Conservation (phyloP, 345 rosid genomes). For the Gossypium sturtianum region DNA sequence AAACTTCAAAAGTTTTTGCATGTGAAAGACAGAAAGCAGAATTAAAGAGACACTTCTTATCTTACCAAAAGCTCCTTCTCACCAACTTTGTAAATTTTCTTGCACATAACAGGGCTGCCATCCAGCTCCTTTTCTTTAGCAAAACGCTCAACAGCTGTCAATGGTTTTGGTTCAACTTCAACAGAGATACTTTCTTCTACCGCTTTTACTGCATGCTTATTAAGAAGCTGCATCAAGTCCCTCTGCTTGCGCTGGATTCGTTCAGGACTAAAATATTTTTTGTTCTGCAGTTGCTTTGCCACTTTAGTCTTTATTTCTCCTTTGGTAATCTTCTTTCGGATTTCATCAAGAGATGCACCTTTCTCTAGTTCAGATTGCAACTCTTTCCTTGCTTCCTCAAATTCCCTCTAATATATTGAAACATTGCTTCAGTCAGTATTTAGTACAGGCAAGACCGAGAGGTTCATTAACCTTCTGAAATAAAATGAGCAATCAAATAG, state of each 20-base stretch:
- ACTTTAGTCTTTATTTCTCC: slow-evolving; percentile 43
- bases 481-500: not conserved
- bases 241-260: slow-evolving; percentile 74
- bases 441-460: not conserved
- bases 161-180: slow-evolving; percentile 50
- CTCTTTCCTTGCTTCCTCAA: slow-evolving; percentile 64
- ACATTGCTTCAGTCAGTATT: slow-evolving; percentile 10
- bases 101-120: slow-evolving; percentile 46
- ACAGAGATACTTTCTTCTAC: slow-evolving; percentile 26
- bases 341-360: slow-evolving; percentile 52
- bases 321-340: slow-evolving; percentile 44
- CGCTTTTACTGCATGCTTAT: slow-evolving; percentile 38
- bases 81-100: slow-evolving; percentile 64
- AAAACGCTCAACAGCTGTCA: slow-evolving; percentile 54
- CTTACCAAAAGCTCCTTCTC: slow-evolving; percentile 76
- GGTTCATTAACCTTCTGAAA: slow-evolving; percentile 3
- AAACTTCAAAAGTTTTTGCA: slow-evolving; percentile 12
- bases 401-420: slow-evolving; percentile 41
- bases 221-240: slow-evolving; percentile 61
- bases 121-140: slow-evolving; percentile 54
- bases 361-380: slow-evolving; percentile 51
- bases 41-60: slow-evolving; percentile 12
- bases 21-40: not conserved
- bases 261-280: slow-evolving; percentile 34
- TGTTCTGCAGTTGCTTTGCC: slow-evolving; percentile 27